Conservation (phyloP, 176 grass and related monocot genomes). For the Elymus sibiricus region DNA sequence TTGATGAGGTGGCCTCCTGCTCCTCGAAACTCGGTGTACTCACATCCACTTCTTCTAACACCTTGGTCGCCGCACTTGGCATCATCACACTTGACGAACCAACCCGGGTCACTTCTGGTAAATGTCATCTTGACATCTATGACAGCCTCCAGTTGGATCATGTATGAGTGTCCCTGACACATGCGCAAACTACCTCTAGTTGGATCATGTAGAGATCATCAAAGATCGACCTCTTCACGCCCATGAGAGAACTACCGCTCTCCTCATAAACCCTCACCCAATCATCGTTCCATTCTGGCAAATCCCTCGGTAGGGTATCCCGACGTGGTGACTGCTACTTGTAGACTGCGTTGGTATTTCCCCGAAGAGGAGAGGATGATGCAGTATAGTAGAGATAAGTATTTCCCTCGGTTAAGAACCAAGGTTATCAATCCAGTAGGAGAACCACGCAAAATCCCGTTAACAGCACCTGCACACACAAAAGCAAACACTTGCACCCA, state of each 20-base stretch:
- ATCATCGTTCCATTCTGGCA: not conserved
- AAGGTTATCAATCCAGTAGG: no score
- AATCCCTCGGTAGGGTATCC: no score
- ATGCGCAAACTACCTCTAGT: not conserved
- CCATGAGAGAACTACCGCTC: not conserved
- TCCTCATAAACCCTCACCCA: not conserved
- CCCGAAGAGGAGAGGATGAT: no score
- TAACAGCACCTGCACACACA: no score
- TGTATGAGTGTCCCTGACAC: not conserved
- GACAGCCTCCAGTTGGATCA: not conserved
- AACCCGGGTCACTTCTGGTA: not conserved
- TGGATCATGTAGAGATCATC: not conserved
- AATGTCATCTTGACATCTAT: not conserved
- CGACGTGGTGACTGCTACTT: no score
- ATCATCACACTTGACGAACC: not conserved
- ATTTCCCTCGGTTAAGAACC: no score
- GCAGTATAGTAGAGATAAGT: no score
- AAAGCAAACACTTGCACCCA: no score
- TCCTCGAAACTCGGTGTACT: not conserved
- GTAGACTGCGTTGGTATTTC: no score
- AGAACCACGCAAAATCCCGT: no score
- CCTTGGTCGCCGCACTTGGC: not conserved
- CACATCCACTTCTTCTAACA: not conserved
- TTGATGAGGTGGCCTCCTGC: not conserved
- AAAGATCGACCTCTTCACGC: not conserved